phyloP scores from a whole-genome alignment of 1,284 basidiomycete species.

The Sporisorium reilianum region DNA sequence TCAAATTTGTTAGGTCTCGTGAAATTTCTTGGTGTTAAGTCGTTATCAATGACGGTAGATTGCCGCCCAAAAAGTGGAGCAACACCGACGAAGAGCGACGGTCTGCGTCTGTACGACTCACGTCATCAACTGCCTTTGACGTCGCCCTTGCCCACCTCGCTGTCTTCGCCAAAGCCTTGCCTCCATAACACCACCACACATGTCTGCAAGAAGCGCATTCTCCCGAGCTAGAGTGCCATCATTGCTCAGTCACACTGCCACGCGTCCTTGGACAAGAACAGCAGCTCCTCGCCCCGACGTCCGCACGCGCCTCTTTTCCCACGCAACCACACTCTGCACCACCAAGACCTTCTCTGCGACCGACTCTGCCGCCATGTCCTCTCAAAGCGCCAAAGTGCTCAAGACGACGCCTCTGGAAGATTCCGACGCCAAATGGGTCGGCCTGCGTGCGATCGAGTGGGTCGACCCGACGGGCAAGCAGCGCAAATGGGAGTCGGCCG shows the following conservation, averaged over 20 bases:
- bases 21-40: not conserved
- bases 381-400: conserved; percentile 47
- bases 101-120: not conserved
- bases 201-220: conserved; percentile 18
- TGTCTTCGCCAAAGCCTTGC: not conserved
- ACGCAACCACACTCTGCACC: not conserved
- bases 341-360: conserved; percentile 16
- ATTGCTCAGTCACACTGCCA: not conserved
- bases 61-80: conserved; percentile 12
- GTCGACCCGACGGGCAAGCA: conserved; percentile 62
- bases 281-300: not conserved
- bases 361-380: conserved; percentile 39
- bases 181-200: conserved; percentile 4
- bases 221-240: conserved; percentile 16
- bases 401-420: conserved; percentile 48
- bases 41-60: not conserved
- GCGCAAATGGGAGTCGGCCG: conserved; percentile 66
- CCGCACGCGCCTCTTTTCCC: conserved; percentile 7
- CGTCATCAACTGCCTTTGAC: conserved; percentile 10
- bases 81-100: not conserved
- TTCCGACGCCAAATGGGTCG: conserved; percentile 65
- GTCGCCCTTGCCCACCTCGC: not conserved
- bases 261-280: conserved; percentile 1
- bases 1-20: not conserved
- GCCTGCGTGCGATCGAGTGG: conserved; percentile 65